Percentiles rank a stretch among this genome's conserved stretches.
These are phyloP conservation scores for Hibiscus trionum DNA, from an alignment of 345 rosid species.

Conservation along the genomic window DNA sequence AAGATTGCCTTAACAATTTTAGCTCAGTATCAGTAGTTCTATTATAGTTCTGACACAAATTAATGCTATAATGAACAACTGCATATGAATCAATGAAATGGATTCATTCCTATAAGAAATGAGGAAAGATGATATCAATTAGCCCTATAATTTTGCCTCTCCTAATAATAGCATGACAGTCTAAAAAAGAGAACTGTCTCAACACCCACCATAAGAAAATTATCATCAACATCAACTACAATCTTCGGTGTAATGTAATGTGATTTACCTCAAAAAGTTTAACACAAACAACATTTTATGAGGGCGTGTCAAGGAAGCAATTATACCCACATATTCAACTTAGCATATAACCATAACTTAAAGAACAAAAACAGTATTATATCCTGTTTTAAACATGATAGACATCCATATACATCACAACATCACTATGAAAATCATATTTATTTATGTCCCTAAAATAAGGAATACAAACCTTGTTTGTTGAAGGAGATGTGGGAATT, in stretches of 20 bases:
- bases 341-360: neutral
- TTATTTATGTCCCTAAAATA: neutral
- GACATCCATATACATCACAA: neutral
- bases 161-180: neutral
- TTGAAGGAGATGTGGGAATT: constrained; percentile 68
- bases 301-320: neutral
- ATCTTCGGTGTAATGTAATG: neutral
- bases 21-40: neutral
- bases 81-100: neutral
- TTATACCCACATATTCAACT: neutral
- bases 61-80: neutral
- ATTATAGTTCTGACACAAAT: neutral
- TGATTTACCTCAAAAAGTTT: neutral
- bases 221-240: neutral
- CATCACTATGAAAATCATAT: neutral
- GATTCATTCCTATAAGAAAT: neutral
- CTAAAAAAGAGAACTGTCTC: neutral
- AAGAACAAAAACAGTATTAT: neutral
- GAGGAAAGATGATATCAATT: neutral
- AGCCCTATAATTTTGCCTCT: neutral
- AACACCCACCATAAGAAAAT: neutral
- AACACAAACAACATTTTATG: neutral
- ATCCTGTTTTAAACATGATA: neutral
- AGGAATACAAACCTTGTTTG: constrained; percentile 56
- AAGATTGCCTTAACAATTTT: neutral